Evolutionary conservation across 2,329 filamentous ascomycete genomes (phyloP), one percentile per base, ranked within the genome.

Genomic region (Aspergillus sp.): DNA sequence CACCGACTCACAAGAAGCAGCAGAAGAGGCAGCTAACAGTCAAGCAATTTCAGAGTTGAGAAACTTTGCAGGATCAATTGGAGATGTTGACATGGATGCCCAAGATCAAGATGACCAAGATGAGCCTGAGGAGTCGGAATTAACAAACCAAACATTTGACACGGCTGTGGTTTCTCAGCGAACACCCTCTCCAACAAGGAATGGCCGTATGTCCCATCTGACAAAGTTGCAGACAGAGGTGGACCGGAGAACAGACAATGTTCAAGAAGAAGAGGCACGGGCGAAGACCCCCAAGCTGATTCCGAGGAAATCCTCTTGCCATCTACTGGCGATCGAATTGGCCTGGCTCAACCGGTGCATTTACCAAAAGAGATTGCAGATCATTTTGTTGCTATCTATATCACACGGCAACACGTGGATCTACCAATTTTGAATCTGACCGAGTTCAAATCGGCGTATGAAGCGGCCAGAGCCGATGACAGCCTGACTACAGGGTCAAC

Each of bases 321-420:
- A 28, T 33, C 19, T 9, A 12, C 40, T 6, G 33, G 13, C 31
- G n/a, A 8, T n/a, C 31, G 31, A 4, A 3, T 32, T 32, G 8
- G 8, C 31, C n/a, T n/a, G 31, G n/a, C 8, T 32, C 31, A 8
- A 32, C 31, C 42, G 2, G 37, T 40, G 7, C 43, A 50, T 33
- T 43, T 55, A 12, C 34, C 48, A 12, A 53, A 49, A 6, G 38
- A 49, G 7, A 13, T 47, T 31, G 44, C 49, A 8, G 55, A 59
- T 38, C 42, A 31, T 27, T 41, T 54, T 9, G 31, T 60, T 8
- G 40, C 44, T 4, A 40, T 37, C 3, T 60, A 60, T 27, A 37
- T 60, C 26, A 49, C 45, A 7, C 51, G 49, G 12, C 56, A 60
- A 44, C 57, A 54, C 43, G 55, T 55, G n/a, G 54, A 56, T 33